phyloP scores from a whole-genome alignment of 495 filamentous ascomycete species.

The Daldinia bambusicola region DNA sequence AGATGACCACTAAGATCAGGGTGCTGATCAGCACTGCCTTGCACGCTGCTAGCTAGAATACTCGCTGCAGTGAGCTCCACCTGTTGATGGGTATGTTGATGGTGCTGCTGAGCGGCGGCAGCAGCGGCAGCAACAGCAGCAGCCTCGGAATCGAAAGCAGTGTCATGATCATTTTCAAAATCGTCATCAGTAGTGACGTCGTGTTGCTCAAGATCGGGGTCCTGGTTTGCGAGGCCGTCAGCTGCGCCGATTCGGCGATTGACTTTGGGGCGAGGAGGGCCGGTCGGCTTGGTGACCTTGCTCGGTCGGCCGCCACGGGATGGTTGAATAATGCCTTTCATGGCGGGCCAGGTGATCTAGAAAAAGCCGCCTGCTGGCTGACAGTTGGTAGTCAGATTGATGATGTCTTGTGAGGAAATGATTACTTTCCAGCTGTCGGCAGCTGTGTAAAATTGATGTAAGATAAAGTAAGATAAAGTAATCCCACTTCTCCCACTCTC shows the following conservation, averaged over 20 bases:
- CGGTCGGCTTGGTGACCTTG: conserved; percentile 55
- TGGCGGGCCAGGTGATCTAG: conserved; percentile 39
- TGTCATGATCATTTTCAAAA: conserved; percentile 28
- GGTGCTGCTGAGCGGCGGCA: conserved; percentile 35
- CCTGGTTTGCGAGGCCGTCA: conserved; percentile 35
- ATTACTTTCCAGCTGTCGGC: conserved; percentile 44
- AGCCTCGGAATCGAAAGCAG: conserved; percentile 49
- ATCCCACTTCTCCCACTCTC: neutral
- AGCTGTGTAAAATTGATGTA: conserved; percentile 23
- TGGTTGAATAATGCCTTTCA: conserved; percentile 50
- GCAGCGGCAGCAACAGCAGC: conserved; percentile 51
- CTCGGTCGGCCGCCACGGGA: conserved; percentile 55
- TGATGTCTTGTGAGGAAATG: conserved; percentile 39
- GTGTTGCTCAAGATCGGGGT: conserved; percentile 35
- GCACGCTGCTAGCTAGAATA: conserved; percentile 47
- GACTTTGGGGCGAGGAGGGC: conserved; percentile 35
- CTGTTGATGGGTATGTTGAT: conserved; percentile 26
- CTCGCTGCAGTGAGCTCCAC: conserved; percentile 46
- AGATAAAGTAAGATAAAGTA: conserved; percentile 2
- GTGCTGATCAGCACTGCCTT: conserved; percentile 45
- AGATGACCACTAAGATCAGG: conserved; percentile 41
- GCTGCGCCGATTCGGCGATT: conserved; percentile 43
- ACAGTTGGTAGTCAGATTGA: conserved; percentile 49
- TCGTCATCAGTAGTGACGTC: neutral
- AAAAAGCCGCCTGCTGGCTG: conserved; percentile 48